Percentiles rank a stretch among this genome's conserved stretches.
phyloP scores from a whole-genome alignment of 352 stramenopile species.

The Globisporangium yorkense region DNA sequence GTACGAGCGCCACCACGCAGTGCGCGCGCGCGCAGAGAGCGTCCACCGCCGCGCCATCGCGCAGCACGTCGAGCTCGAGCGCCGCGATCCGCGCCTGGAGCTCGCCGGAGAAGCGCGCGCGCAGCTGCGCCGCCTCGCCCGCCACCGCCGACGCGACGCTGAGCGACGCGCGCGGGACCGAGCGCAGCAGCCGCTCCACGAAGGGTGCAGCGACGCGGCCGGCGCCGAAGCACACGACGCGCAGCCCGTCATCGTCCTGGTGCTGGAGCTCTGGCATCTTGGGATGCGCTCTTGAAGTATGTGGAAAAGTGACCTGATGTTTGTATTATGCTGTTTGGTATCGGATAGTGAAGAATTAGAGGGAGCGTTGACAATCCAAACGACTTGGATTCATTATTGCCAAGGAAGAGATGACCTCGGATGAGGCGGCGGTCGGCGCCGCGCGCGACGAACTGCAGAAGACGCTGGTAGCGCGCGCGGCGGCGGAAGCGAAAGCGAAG shows the following conservation, averaged over 20 bases:
- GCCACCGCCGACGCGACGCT: conserved; percentile 20
- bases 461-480: conserved; percentile 10
- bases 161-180: conserved; percentile 12
- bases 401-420: too few species aligned
- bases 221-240: conserved; percentile 43
- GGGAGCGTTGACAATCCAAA: too few species aligned
- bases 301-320: too few species aligned
- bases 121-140: conserved; percentile 24
- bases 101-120: conserved; percentile 7
- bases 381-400: too few species aligned
- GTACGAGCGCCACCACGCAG: conserved; percentile 81
- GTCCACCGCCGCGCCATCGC: conserved; percentile 15
- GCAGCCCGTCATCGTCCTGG: not conserved
- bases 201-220: conserved; percentile 36
- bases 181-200: conserved; percentile 30
- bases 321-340: too few species aligned
- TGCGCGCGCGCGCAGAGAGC: conserved; percentile 31
- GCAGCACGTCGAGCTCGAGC: conserved; percentile 17
- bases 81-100: conserved; percentile 2
- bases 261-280: not conserved
- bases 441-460: conserved; percentile 25
- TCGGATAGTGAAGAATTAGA: too few species aligned
- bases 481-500: not conserved
- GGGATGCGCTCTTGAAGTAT: too few species aligned
- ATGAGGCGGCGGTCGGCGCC: conserved; percentile 31